phyloP scores from a whole-genome alignment of 1,139 yeast species.

The Suhomyces bokatorum region DNA sequence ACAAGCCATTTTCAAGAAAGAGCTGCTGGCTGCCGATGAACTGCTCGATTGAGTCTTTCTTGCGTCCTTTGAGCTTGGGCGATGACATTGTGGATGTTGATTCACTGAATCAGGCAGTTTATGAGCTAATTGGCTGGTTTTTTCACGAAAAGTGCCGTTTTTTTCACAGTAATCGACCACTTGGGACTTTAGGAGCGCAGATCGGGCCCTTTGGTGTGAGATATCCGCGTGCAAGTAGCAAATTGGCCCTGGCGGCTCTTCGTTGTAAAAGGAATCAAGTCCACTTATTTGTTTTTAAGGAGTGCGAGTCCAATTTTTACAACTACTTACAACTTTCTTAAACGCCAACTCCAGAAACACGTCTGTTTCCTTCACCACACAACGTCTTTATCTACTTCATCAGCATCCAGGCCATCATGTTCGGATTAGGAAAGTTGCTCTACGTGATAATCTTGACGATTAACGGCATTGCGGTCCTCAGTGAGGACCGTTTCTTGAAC shows the following conservation, averaged over 20 bases:
- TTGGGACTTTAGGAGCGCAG: no score
- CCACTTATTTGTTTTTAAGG: no score
- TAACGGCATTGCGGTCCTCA: conserved; percentile 76
- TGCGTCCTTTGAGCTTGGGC: conserved; percentile 37
- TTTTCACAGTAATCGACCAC: no score
- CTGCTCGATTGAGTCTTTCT: conserved; percentile 66
- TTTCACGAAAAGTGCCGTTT: no score
- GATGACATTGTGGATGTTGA: conserved; percentile 3
- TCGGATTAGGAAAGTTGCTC: conserved; percentile 69
- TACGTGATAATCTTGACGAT: conserved; percentile 67
- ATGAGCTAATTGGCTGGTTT: no score
- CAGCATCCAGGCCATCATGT: conserved; percentile 36
- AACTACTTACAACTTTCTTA: no score
- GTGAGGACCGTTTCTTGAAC: conserved; percentile 79
- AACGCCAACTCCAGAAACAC: neutral
- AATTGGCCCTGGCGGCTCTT: no score
- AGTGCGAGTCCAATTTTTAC: no score
- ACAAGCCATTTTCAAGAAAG: conserved; percentile 66
- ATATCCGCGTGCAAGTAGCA: no score
- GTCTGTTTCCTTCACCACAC: neutral
- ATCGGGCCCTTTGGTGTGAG: no score
- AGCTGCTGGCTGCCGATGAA: conserved; percentile 62
- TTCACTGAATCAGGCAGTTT: neutral
- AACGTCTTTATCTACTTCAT: neutral
- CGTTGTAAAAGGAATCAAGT: no score